These are phyloP conservation scores for Pseudotulostoma volvatum DNA, from an alignment of 495 filamentous ascomycete species.

Conservation along the genomic window DNA sequence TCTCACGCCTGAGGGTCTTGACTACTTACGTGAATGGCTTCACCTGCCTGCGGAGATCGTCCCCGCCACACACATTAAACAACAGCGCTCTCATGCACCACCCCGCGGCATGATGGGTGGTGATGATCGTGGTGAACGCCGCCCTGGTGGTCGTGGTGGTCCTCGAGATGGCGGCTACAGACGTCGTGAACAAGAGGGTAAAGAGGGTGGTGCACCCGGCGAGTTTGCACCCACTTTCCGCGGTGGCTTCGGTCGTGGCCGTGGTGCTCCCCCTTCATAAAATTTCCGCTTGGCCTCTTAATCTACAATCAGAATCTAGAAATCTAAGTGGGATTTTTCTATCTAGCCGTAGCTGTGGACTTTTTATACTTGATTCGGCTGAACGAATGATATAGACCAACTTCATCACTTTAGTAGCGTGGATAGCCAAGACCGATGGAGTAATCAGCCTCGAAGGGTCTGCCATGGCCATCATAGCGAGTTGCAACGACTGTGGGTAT, in stretches of 20 bases:
- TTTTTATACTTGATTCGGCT: too few species aligned
- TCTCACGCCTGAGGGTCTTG: constrained; percentile 95
- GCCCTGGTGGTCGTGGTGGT: constrained; percentile 58
- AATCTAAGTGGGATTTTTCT: too few species aligned
- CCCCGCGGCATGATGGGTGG: constrained; percentile 96
- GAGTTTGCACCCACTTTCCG: constrained; percentile 94
- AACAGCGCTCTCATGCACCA: constrained; percentile 95
- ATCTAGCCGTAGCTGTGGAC: too few species aligned
- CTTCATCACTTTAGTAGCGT: too few species aligned
- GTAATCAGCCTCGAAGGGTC: too few species aligned
- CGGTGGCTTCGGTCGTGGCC: constrained; percentile 86
- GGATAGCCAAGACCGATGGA: too few species aligned
- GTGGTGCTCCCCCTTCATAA: constrained; percentile 60
- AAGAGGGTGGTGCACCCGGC: constrained; percentile 90
- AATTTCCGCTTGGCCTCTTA: too few species aligned
- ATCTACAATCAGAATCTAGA: too few species aligned
- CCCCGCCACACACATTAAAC: constrained; percentile 98
- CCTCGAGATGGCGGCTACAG: constrained; percentile 87
- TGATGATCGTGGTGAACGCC: constrained; percentile 61
- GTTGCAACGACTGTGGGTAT: too few species aligned
- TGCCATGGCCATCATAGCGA: too few species aligned
- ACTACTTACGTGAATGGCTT: constrained; percentile 99
- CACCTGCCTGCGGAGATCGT: constrained; percentile 99
- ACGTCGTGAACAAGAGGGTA: constrained; percentile 73
- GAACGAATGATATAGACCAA: too few species aligned